A percentile compares a stretch with the other conserved stretches of the same genome.
phyloP scores from a whole-genome alignment of 345 rosid genomes.

The Eucalyptus polybractea region DNA sequence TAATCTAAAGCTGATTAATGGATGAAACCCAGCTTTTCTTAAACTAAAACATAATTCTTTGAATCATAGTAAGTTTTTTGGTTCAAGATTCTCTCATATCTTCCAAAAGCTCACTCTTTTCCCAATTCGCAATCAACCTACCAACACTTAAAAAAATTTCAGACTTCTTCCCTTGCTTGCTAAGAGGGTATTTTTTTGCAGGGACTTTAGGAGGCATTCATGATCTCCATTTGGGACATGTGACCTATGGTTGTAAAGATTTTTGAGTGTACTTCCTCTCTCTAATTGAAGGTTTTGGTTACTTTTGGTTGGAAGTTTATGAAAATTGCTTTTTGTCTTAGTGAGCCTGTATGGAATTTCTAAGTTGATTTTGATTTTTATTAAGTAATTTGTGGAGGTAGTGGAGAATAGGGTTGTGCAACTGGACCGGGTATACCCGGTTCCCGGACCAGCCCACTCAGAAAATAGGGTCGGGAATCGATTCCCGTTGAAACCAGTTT shows the following conservation, averaged over 20 bases:
- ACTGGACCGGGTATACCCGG: fast-evolving
- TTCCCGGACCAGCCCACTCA: too few species aligned
- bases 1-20: neutral
- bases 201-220: neutral
- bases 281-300: neutral
- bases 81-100: neutral
- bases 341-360: neutral
- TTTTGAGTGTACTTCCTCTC: neutral
- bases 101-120: neutral
- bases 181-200: neutral
- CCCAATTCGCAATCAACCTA: neutral
- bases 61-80: neutral
- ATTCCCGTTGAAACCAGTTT: too few species aligned
- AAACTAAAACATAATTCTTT: neutral
- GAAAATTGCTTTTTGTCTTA: neutral
- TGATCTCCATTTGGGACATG: neutral
- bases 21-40: neutral
- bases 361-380: neutral
- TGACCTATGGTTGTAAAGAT: neutral
- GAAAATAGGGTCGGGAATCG: too few species aligned
- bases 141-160: neutral
- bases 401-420: neutral
- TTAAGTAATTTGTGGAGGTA: neutral
- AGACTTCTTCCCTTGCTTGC: neutral
- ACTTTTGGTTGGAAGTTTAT: neutral